phyloP scores from a whole-genome alignment of 1,139 yeast genomes.

The Debaryomyces psychrophilus region DNA sequence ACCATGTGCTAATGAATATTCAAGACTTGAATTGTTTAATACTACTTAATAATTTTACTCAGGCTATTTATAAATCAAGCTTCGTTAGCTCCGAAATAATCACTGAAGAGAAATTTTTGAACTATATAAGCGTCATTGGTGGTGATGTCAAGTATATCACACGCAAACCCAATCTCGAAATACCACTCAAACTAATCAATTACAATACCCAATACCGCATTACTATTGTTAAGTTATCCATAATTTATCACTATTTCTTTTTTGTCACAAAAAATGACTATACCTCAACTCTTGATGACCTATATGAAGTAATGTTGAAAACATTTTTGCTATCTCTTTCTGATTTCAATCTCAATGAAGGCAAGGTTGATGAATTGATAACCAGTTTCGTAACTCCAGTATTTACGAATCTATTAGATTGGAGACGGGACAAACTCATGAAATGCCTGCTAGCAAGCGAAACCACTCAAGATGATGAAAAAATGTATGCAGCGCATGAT shows the following conservation, averaged over 20 bases:
- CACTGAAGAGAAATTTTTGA: conserved; percentile 7
- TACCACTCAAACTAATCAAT: conserved; percentile 17
- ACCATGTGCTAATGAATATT: background rate
- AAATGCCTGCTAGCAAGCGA: background rate
- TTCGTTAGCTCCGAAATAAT: background rate
- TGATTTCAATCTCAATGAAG: conserved; percentile 11
- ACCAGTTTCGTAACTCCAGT: conserved; percentile 4
- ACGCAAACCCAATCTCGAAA: background rate
- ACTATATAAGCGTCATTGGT: conserved; percentile 10
- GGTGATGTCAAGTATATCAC: conserved; percentile 6
- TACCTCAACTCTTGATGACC: background rate
- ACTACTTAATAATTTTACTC: background rate
- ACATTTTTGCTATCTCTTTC: conserved; percentile 10
- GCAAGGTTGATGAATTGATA: background rate
- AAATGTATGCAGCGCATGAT: background rate
- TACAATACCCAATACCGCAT: conserved; percentile 13
- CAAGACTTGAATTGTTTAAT: conserved; percentile 1
- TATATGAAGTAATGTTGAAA: conserved; percentile 6
- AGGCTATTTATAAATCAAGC: conserved; percentile 3
- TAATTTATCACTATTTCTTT: conserved; percentile 14
- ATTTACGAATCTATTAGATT: conserved; percentile 2
- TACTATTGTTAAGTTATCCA: conserved; percentile 16
- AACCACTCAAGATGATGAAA: conserved; percentile 2
- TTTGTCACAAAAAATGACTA: background rate
- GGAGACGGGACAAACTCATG: conserved; percentile 5